Evolutionary conservation across 768 basidiomycete species (phyloP).

Genomic region (Pleurotus platypus): DNA sequence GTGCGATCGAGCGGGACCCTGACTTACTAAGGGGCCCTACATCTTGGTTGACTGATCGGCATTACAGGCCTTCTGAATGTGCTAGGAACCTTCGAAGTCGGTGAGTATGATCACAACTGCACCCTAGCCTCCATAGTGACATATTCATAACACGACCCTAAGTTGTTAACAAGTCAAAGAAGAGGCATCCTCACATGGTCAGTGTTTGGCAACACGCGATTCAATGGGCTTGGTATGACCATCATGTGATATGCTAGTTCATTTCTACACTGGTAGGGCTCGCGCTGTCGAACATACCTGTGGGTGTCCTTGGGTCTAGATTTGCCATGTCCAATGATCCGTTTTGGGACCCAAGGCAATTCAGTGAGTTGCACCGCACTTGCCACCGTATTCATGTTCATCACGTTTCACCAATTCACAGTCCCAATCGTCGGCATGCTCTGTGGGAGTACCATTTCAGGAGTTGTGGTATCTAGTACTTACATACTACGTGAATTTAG

Average conservation of each 20-base stretch:
- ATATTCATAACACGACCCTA: background rate
- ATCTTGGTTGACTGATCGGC: background rate
- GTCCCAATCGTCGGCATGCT: constrained; percentile 88
- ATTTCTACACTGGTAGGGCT: constrained; percentile 61
- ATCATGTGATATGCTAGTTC: constrained; percentile 39
- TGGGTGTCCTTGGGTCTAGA: constrained; percentile 70
- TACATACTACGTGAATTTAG: constrained; percentile 71
- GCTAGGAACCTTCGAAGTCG: constrained; percentile 75
- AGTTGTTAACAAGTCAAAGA: constrained; percentile 80
- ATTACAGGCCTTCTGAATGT: constrained; percentile 62
- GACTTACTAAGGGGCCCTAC: background rate
- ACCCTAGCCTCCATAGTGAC: background rate
- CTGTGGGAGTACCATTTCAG: constrained; percentile 75
- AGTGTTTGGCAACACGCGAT: background rate
- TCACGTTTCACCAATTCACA: constrained; percentile 20
- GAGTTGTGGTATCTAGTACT: constrained; percentile 66
- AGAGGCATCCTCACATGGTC: constrained; percentile 74
- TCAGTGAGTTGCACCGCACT: constrained; percentile 43
- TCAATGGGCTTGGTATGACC: no score
- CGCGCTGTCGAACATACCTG: constrained; percentile 73
- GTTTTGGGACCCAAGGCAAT: constrained; percentile 84
- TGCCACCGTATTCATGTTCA: background rate
- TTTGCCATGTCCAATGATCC: constrained; percentile 75
- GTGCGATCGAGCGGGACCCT: constrained; percentile 22
- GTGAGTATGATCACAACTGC: constrained; percentile 32